Conservation (phyloP, 139 green algal genomes). For the Chlorella sp. region DNA sequence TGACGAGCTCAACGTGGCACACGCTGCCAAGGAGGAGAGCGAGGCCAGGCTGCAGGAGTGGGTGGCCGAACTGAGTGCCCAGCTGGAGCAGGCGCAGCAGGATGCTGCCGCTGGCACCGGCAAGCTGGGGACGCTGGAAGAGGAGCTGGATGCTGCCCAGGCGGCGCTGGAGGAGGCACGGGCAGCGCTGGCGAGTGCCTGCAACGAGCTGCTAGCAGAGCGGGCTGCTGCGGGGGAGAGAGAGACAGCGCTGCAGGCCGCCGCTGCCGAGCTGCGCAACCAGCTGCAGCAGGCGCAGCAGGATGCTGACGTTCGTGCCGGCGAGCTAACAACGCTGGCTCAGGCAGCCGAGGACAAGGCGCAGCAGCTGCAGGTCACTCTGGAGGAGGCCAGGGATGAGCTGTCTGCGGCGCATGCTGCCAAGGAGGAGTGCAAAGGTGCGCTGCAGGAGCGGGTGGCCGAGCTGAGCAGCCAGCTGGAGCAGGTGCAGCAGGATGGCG, state of each 20-base stretch:
- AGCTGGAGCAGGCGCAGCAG: not conserved
- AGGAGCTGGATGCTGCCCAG: slow-evolving; percentile 15
- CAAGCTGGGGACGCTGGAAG: not conserved
- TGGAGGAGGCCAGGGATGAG: not conserved
- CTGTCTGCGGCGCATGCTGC: not conserved
- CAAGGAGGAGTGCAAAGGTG: not conserved
- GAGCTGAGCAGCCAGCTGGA: not conserved
- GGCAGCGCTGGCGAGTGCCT: not conserved
- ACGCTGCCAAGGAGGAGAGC: not conserved
- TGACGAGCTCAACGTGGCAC: not conserved
- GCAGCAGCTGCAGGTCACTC: slow-evolving; percentile 2
- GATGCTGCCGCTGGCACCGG: not conserved
- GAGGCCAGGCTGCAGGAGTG: not conserved
- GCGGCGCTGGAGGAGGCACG: not conserved
- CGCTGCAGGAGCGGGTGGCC: not conserved
- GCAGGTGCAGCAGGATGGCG: not conserved
- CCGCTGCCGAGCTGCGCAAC: slow-evolving; percentile 1
- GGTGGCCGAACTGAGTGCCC: not conserved
- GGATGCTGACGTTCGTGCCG: not conserved
- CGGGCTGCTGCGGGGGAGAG: not conserved
- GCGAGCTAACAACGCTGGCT: not conserved
- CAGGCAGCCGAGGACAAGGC: not conserved
- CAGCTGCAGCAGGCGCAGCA: not conserved
- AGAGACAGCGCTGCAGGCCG: not conserved
- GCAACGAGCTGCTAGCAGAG: not conserved